Conservation (phyloP, 805 yeast species). For the Myxozyma melibiosi region DNA sequence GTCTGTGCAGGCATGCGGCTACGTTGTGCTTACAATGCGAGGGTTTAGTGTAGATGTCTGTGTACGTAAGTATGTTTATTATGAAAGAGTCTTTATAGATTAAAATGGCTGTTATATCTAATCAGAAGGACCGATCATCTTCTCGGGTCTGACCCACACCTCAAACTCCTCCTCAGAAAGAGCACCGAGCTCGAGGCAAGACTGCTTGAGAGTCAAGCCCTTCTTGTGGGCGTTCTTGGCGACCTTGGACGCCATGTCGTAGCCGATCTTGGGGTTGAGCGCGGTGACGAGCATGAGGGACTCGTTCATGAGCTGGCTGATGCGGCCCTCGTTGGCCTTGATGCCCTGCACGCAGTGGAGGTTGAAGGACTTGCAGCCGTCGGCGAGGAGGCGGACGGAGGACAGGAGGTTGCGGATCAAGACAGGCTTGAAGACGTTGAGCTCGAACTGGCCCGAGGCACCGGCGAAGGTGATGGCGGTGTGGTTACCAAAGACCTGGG, state of each 20-base stretch:
- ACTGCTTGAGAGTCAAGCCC: constrained; percentile 92
- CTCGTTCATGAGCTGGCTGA: constrained; percentile 84
- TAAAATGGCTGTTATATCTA: too few species aligned
- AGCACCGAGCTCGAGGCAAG: constrained; percentile 88
- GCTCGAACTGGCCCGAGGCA: constrained; percentile 98
- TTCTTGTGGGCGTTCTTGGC: constrained; percentile 99
- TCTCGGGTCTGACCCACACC: constrained; percentile 96
- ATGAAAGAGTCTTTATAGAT: background rate
- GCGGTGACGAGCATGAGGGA: constrained; percentile 98
- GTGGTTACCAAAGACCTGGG: constrained; percentile 97
- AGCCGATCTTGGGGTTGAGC: constrained; percentile 97
- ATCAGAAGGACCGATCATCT: constrained; percentile 85
- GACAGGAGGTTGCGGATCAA: constrained; percentile 87
- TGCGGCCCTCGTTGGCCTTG: constrained; percentile 82
- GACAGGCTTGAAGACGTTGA: constrained; percentile 95
- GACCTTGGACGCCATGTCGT: constrained; percentile 94
- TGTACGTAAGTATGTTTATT: background rate
- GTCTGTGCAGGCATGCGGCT: too few species aligned
- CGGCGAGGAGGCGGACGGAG: constrained; percentile 85
- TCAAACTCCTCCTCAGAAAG: constrained; percentile 85
- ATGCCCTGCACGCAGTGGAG: constrained; percentile 94
- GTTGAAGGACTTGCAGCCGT: constrained; percentile 88
- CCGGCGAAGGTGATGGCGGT: constrained; percentile 95
- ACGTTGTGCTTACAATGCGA: background rate
- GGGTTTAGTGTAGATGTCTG: background rate